phyloP scores from a whole-genome alignment of 2,329 filamentous ascomycete genomes.

The Cercospora nicotianae region DNA sequence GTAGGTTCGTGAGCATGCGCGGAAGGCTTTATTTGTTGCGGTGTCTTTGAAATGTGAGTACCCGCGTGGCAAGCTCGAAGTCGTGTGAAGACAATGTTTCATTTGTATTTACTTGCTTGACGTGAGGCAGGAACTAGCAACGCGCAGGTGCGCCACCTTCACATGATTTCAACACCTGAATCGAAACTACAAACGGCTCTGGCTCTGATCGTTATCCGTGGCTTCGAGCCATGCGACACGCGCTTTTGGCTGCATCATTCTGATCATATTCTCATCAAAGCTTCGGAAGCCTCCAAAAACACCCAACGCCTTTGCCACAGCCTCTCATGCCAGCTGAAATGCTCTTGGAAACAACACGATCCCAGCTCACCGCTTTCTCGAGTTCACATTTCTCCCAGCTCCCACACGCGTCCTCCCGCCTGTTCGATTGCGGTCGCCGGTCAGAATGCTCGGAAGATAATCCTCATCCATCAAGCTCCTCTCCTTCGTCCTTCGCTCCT shows the following conservation, averaged over 20 bases:
- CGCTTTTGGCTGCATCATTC: not conserved
- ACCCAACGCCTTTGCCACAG: not conserved
- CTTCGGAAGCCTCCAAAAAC: not conserved
- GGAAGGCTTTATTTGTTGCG: not conserved
- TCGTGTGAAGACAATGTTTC: not conserved
- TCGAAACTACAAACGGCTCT: not conserved
- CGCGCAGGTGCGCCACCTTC: not conserved
- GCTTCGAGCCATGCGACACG: too few relatives aligned
- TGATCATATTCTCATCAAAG: not conserved
- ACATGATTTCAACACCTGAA: not conserved
- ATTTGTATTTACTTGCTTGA: not conserved
- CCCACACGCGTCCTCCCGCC: slow-evolving; percentile 75
- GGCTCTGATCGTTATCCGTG: not conserved
- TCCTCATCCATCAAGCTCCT: slow-evolving; percentile 94
- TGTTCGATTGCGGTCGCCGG: slow-evolving; percentile 67
- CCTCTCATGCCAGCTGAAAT: not conserved
- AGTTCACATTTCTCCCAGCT: slow-evolving; percentile 83
- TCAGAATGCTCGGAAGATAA: slow-evolving; percentile 81
- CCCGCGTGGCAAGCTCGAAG: not conserved
- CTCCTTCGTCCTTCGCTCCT: slow-evolving; percentile 65
- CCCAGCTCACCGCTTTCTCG: slow-evolving; percentile 57
- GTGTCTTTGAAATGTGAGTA: not conserved
- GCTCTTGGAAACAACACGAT: not conserved
- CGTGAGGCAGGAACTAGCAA: not conserved
- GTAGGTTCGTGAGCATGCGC: not conserved